Base-by-base conservation (phyloP, 352 stramenopile genomes). In the Phytopythium delawarense region DNA sequence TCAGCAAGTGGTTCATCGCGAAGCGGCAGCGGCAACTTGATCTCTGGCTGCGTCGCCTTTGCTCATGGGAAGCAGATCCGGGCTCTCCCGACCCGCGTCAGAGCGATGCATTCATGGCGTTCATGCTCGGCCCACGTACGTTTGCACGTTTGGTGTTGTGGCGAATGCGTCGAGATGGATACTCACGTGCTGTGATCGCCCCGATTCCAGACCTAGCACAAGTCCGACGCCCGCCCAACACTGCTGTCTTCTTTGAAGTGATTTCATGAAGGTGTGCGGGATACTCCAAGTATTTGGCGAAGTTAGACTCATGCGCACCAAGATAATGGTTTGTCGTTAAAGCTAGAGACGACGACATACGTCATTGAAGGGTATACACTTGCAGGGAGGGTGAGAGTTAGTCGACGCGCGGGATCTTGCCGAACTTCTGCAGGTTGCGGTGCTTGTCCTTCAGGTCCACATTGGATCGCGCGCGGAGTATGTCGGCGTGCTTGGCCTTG, bases 391-490 rank as follows among this genome's bases (percentile, higher is more conserved):
- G 4, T 13, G 13, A 9, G 45, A 34, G 45, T 9, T 35, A 30
- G 48, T 69, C 52, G 18, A 40, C 23, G 28, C 21, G 58, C 18
- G 52, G 35, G 21, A 88, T 63, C 48, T 70, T 76, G 58, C 71
- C 66, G 34, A 75, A 76, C 57, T 75, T 83, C 59, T 78, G 42
- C 39, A 94, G 42, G 60, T 94, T 94, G 44, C 84, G 84, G 61
- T 88, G 89, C 67, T 94, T 94, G 70, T 94, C 84, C 70, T 94
- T 94, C 44, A 94, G 54, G 56, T 94, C 79, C 23, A 94, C 79
- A 51, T 92, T 92, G 32, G 72, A 83, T 25, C 82, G 79, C 57
- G 74, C 58, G 4, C 65, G 61, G 30, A 94, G 71, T 32, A 76
- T 66, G 16, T 78, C 62, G 0, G 65, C 59, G 57, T 76, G 82